Percentiles rank a stretch among this genome's conserved stretches.
Evolutionary conservation across 1,284 basidiomycete genomes (phyloP).

Genomic region (Apiotrichum mycotoxinovorans): DNA sequence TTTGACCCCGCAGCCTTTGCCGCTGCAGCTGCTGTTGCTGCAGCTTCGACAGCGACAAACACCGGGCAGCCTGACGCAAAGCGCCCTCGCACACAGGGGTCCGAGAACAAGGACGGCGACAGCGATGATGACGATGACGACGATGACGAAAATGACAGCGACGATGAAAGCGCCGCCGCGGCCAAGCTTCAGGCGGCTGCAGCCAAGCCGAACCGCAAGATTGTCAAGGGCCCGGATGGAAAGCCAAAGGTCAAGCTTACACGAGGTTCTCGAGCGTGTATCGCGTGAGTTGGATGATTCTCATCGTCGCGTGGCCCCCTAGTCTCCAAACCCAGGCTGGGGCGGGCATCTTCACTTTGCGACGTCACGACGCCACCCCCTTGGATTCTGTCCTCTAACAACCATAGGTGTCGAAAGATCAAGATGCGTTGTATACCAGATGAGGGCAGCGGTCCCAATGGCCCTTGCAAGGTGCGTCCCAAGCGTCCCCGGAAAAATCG

Average conservation of each 20-base stretch:
- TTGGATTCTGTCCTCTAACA: constrained; percentile 4
- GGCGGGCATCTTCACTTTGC: too few species aligned
- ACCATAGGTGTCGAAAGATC: constrained; percentile 71
- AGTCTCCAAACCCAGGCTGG: too few species aligned
- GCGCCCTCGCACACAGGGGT: constrained; percentile 11
- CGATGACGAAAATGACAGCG: constrained; percentile 34
- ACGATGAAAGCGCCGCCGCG: constrained; percentile 34
- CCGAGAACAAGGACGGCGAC: constrained; percentile 16
- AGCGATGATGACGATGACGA: constrained; percentile 19
- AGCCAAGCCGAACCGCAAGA: constrained; percentile 23
- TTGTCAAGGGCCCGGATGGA: constrained; percentile 34
- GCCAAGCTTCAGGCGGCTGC: constrained; percentile 20
- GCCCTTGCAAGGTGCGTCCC: constrained; percentile 69
- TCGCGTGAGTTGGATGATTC: constrained; percentile 29
- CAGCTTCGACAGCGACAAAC: background rate
- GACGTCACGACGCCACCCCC: background rate
- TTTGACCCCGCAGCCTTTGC: constrained; percentile 7
- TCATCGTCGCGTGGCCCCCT: too few species aligned
- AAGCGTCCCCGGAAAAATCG: background rate
- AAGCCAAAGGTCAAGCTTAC: constrained; percentile 73
- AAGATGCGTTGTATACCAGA: constrained; percentile 99
- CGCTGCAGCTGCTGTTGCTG: background rate
- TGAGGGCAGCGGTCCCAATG: constrained; percentile 59
- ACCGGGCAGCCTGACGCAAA: constrained; percentile 9
- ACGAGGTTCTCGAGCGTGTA: constrained; percentile 61